Evolutionary conservation across 352 stramenopile species (phyloP).

Genomic region (Pythium dissotocum): DNA sequence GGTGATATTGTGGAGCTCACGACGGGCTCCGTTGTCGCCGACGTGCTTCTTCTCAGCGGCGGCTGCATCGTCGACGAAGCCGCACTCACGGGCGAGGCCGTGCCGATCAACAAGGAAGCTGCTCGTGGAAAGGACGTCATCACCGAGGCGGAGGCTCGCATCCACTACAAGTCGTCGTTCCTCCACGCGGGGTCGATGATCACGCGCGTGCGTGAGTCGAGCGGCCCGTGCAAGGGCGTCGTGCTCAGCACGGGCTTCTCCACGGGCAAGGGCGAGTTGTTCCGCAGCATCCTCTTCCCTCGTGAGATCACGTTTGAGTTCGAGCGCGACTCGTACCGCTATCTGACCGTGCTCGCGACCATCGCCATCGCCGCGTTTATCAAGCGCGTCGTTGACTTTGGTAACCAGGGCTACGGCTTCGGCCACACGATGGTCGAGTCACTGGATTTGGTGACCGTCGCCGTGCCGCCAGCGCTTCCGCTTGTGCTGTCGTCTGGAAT

Average conservation of each 20-base stretch:
- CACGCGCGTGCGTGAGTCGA: constrained; percentile 26
- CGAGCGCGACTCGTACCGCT: constrained; percentile 69
- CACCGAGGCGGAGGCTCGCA: constrained; percentile 32
- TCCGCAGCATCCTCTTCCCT: constrained; percentile 70
- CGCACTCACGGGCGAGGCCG: constrained; percentile 45
- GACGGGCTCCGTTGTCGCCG: constrained; percentile 34
- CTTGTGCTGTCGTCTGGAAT: constrained; percentile 59
- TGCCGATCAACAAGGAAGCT: constrained; percentile 49
- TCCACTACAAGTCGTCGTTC: constrained; percentile 34
- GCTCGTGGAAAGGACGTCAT: constrained; percentile 23
- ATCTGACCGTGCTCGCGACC: constrained; percentile 42
- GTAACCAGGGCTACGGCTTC: constrained; percentile 31
- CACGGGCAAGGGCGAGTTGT: constrained; percentile 72
- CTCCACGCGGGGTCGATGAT: constrained; percentile 40
- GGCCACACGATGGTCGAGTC: constrained; percentile 43
- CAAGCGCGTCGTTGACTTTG: constrained; percentile 46
- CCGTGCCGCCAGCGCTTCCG: constrained; percentile 54
- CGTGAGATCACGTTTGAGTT: constrained; percentile 57
- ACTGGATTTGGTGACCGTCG: constrained; percentile 66
- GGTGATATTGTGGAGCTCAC: constrained; percentile 46
- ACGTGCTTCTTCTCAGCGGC: constrained; percentile 46
- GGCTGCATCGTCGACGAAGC: constrained; percentile 45
- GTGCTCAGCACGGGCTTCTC: constrained; percentile 65
- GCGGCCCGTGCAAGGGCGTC: constrained; percentile 39
- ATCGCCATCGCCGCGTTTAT: constrained; percentile 55